Evolutionary conservation across 148 eudicot species (phyloP).

Genomic region (Nepenthes gracilis): DNA sequence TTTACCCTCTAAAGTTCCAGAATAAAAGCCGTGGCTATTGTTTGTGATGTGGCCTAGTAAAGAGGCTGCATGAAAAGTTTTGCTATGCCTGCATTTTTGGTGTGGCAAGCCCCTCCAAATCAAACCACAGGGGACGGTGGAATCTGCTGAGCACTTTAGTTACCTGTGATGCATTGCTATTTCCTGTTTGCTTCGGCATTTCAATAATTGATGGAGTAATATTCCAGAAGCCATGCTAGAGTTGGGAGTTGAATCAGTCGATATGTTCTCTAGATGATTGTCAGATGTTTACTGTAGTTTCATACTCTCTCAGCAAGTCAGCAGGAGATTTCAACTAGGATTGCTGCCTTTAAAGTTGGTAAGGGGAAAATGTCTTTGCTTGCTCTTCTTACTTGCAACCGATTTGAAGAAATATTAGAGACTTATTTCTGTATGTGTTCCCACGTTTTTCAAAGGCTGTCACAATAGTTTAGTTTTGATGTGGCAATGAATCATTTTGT

Average conservation of each 20-base stretch:
- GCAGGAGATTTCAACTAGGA: slow-evolving; percentile 60
- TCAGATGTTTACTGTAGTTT: slow-evolving; percentile 42
- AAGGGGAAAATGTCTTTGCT: slow-evolving; percentile 59
- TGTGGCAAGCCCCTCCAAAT: not conserved
- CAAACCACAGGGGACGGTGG: not conserved
- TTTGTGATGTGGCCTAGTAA: too few species aligned
- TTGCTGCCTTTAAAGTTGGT: slow-evolving; percentile 68
- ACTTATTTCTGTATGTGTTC: slow-evolving; percentile 7
- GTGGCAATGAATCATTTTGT: slow-evolving; percentile 13
- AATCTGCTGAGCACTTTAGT: not conserved
- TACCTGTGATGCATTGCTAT: slow-evolving; percentile 6
- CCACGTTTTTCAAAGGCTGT: slow-evolving; percentile 11
- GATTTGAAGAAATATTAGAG: slow-evolving; percentile 5
- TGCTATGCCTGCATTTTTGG: slow-evolving; percentile 3
- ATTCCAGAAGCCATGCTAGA: slow-evolving; percentile 37
- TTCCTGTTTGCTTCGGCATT: slow-evolving; percentile 18
- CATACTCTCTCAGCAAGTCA: slow-evolving; percentile 47
- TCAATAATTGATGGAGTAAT: slow-evolving; percentile 25
- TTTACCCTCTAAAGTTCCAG: too few species aligned
- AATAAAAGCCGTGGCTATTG: too few species aligned
- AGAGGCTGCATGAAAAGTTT: slow-evolving; percentile 7
- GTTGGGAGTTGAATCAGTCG: slow-evolving; percentile 24
- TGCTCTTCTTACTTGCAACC: slow-evolving; percentile 25
- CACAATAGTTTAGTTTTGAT: slow-evolving; percentile 16
- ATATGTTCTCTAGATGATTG: slow-evolving; percentile 37